A percentile compares a stretch with the other conserved stretches of the same genome.
These are phyloP conservation scores for Monosporascus sp. DNA, from an alignment of 2,329 filamentous ascomycete species.

Conservation along the genomic window DNA sequence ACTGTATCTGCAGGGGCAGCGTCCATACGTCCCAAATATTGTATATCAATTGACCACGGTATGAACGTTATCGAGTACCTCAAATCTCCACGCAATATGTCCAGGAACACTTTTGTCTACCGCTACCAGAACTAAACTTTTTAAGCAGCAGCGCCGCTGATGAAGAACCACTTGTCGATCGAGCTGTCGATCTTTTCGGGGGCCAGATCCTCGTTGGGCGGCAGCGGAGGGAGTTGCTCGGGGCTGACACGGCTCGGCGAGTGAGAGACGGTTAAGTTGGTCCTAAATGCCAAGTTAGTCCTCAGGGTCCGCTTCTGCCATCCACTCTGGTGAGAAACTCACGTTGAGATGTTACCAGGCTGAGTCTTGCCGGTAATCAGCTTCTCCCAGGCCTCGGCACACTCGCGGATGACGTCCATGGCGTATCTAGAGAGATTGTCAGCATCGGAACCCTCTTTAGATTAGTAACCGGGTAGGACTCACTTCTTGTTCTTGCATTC, in stretches of 20 bases:
- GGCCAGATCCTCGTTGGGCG: constrained; percentile 70
- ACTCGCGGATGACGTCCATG: constrained; percentile 92
- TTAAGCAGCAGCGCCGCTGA: constrained; percentile 89
- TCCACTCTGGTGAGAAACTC: constrained; percentile 40
- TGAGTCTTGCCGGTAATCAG: constrained; percentile 86
- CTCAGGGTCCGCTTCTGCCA: constrained; percentile 1
- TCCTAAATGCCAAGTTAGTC: constrained; percentile 42
- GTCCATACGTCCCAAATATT: constrained; percentile 5
- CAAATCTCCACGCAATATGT: constrained; percentile 6
- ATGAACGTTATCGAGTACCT: constrained; percentile 19
- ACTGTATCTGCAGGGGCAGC: not conserved
- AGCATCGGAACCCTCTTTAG: constrained; percentile 10
- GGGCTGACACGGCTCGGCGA: constrained; percentile 68
- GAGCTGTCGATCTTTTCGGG: constrained; percentile 89
- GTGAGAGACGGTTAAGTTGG: constrained; percentile 72
- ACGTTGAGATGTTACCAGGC: constrained; percentile 75
- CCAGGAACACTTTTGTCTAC: constrained; percentile 24
- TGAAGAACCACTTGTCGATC: constrained; percentile 99
- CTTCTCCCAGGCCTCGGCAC: constrained; percentile 93
- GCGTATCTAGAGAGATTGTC: constrained; percentile 60
- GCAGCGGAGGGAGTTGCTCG: constrained; percentile 70
- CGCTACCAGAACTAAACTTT: constrained; percentile 19
- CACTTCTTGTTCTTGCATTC: constrained; percentile 99
- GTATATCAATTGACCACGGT: constrained; percentile 4
- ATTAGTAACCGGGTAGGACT: constrained; percentile 18